A percentile compares a stretch with the other conserved stretches of the same genome.
Conservation (phyloP, 768 basidiomycete genomes). For the Tricholoma furcatifolium region DNA sequence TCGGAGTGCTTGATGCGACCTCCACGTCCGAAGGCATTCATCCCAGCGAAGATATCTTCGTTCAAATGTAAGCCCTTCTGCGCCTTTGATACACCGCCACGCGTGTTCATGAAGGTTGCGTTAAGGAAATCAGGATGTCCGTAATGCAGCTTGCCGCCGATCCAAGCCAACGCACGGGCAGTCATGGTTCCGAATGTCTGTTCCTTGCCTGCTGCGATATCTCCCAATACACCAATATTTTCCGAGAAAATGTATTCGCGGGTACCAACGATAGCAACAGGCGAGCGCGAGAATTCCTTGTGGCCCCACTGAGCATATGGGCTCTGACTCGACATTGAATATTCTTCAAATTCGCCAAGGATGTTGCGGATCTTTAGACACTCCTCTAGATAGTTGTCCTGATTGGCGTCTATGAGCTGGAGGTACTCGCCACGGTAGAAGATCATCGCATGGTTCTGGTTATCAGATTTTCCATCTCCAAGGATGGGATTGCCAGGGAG, state of each 20-base stretch:
- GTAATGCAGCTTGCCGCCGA: conserved; percentile 97
- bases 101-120: conserved; percentile 96
- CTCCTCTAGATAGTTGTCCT: conserved; percentile 99
- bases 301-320: conserved; percentile 97
- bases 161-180: conserved; percentile 92
- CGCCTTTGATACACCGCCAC: conserved; percentile 98
- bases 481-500: conserved; percentile 98
- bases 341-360: conserved; percentile 97
- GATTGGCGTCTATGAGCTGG: conserved; percentile 99
- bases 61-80: conserved; percentile 98
- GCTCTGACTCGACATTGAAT: conserved; percentile 84
- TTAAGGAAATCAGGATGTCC: conserved; percentile 99
- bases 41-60: conserved; percentile 99
- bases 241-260: conserved; percentile 99
- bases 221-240: conserved; percentile 98
- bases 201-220: conserved; percentile 99
- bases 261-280: conserved; percentile 97
- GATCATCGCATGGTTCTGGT: conserved; percentile 98
- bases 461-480: conserved; percentile 98
- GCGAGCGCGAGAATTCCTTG: conserved; percentile 86
- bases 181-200: conserved; percentile 99
- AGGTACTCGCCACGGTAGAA: conserved; percentile 99
- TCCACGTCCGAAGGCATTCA: conserved; percentile 98
- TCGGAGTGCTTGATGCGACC: conserved; percentile 99
- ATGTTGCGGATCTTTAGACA: conserved; percentile 98